phyloP scores from a whole-genome alignment of 192 early-diverging fungal species.

The Geosiphon pyriformis region DNA sequence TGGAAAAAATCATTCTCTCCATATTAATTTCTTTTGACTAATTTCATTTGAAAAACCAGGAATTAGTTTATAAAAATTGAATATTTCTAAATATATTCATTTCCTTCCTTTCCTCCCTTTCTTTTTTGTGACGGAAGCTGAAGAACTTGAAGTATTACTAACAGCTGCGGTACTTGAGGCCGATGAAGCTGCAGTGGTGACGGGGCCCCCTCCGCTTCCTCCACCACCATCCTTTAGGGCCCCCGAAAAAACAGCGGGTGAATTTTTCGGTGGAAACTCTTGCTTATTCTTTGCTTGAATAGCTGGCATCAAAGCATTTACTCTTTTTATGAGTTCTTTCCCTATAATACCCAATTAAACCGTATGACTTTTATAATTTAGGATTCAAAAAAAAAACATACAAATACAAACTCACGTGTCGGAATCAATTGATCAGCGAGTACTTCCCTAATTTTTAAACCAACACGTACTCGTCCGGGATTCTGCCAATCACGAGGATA shows the following conservation, averaged over 20 bases:
- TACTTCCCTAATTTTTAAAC: slow-evolving; percentile 32
- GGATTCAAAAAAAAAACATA: not conserved
- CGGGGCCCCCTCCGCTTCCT: too few relatives aligned
- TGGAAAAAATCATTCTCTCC: too few relatives aligned
- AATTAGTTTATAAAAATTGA: not conserved
- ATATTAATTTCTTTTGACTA: not conserved
- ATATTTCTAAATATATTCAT: not conserved
- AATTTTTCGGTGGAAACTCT: slow-evolving; percentile 21
- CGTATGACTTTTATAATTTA: slow-evolving; percentile 1
- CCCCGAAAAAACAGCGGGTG: slow-evolving; percentile 13
- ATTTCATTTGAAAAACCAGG: not conserved
- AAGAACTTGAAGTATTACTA: not conserved
- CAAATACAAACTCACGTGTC: slow-evolving; percentile 35
- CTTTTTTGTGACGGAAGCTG: slow-evolving; percentile 5
- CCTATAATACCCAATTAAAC: slow-evolving; percentile 3
- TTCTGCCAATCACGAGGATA: slow-evolving; percentile 63
- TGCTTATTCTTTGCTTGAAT: slow-evolving; percentile 20
- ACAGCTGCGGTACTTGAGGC: not conserved
- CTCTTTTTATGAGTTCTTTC: slow-evolving; percentile 20
- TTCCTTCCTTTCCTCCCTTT: slow-evolving; percentile 21
- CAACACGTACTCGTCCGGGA: slow-evolving; percentile 59
- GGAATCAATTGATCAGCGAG: slow-evolving; percentile 34
- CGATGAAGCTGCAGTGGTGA: not conserved
- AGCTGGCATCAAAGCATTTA: not conserved
- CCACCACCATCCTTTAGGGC: slow-evolving; percentile 1